Evolutionary conservation across 768 basidiomycete genomes (phyloP).

Genomic region (Lactarius vividus): DNA sequence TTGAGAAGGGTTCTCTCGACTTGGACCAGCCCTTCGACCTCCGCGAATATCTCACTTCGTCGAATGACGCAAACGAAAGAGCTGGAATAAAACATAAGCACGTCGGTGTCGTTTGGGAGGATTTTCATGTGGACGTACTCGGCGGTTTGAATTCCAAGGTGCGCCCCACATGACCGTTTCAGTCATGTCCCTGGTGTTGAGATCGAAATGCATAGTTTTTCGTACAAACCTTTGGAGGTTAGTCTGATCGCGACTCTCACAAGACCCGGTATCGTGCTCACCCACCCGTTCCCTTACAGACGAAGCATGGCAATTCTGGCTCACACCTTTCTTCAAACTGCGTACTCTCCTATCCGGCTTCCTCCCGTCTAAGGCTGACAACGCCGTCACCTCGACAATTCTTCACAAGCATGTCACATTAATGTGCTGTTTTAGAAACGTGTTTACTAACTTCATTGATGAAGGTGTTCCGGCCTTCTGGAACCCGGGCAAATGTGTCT

Average conservation of each 20-base stretch:
- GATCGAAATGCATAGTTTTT: conserved; percentile 44
- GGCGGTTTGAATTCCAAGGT: conserved; percentile 65
- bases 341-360: neutral
- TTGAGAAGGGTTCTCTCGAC: conserved; percentile 45
- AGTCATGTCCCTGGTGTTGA: neutral
- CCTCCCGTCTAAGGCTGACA: conserved; percentile 14
- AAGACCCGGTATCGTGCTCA: neutral
- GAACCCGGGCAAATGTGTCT: conserved; percentile 29
- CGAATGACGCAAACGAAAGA: conserved; percentile 62
- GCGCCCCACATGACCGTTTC: neutral
- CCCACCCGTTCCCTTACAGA: conserved; percentile 1
- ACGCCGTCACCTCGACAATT: conserved; percentile 16
- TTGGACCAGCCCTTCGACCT: conserved; percentile 55
- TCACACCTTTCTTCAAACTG: conserved; percentile 19
- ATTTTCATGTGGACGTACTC: conserved; percentile 60
- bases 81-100: conserved; percentile 77
- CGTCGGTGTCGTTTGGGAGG: conserved; percentile 74
- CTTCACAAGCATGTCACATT: conserved; percentile 21
- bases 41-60: conserved; percentile 64
- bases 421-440: no score
- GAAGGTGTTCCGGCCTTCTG: conserved; percentile 59
- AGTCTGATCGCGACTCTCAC: conserved; percentile 25
- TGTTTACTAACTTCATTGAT: conserved; percentile 52
- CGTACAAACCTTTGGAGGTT: conserved; percentile 61
- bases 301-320: conserved; percentile 29